These are phyloP conservation scores for Apium graveolens DNA, from an alignment of 129 eudicot species.

Conservation along the genomic window DNA sequence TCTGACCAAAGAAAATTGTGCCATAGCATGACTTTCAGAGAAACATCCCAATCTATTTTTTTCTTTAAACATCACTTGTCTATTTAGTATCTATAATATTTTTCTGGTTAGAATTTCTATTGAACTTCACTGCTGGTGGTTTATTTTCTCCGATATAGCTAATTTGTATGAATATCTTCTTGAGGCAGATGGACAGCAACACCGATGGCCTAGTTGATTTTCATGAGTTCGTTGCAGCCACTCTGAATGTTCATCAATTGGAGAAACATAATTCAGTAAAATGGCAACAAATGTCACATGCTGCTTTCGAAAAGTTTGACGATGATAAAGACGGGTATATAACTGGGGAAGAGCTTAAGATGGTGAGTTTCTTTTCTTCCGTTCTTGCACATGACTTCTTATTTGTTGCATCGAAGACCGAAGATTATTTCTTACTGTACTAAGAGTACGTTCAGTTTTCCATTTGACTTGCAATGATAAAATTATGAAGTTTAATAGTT, in stretches of 20 bases:
- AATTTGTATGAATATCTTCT: slow-evolving; percentile 8
- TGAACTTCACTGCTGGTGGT: background rate
- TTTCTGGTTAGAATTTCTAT: background rate
- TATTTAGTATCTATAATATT: background rate
- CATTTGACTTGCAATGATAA: background rate
- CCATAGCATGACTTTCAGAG: background rate
- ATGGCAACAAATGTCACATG: slow-evolving; percentile 84
- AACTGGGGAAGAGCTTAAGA: slow-evolving; percentile 89
- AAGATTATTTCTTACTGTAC: background rate
- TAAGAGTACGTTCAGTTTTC: background rate
- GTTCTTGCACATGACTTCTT: background rate
- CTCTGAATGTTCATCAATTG: slow-evolving; percentile 89
- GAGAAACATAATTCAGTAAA: slow-evolving; percentile 81
- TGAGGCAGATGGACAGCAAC: slow-evolving; percentile 83
- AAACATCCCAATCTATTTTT: background rate
- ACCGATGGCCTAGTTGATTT: slow-evolving; percentile 96
- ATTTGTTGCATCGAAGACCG: background rate
- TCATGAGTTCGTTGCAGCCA: slow-evolving; percentile 97
- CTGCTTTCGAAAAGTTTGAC: slow-evolving; percentile 93
- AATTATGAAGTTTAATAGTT: background rate
- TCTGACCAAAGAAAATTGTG: background rate
- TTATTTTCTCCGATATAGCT: background rate
- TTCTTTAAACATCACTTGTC: background rate
- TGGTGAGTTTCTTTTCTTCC: slow-evolving; percentile 34
- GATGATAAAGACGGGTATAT: slow-evolving; percentile 91